A percentile compares a stretch with the other conserved stretches of the same genome.
phyloP scores from a whole-genome alignment of 129 eudicot species.

The Silybum marianum region DNA sequence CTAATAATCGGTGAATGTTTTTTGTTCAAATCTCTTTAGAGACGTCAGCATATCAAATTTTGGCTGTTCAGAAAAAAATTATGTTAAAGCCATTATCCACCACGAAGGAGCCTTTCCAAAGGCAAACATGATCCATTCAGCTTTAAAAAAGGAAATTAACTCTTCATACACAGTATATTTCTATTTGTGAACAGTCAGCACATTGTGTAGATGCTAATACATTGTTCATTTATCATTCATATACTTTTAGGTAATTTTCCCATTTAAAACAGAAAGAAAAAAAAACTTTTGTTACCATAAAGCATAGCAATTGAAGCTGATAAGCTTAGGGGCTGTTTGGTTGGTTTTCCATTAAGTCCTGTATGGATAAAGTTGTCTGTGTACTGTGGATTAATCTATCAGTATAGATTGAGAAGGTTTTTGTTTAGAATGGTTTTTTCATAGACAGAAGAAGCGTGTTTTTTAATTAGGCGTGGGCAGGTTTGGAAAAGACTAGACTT shows the following conservation, averaged over 20 bases:
- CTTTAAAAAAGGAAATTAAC: neutral
- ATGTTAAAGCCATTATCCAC: neutral
- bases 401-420: too few relatives aligned
- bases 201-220: neutral
- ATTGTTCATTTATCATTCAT: neutral
- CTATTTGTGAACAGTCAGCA: neutral
- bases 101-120: constrained; percentile 1
- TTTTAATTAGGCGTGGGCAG: too few relatives aligned
- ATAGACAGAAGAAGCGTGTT: too few relatives aligned
- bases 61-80: neutral
- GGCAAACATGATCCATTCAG: constrained; percentile 2
- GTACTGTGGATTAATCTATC: too few relatives aligned
- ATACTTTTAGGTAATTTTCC: neutral
- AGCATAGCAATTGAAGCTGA: neutral
- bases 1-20: neutral
- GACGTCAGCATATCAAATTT: neutral
- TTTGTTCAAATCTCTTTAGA: neutral
- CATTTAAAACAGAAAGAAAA: neutral
- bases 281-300: neutral
- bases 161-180: neutral
- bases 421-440: too few relatives aligned
- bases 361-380: too few relatives aligned
- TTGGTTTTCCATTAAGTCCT: too few relatives aligned
- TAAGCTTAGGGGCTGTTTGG: neutral
- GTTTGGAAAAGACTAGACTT: too few relatives aligned